phyloP scores from a whole-genome alignment of 495 filamentous ascomycete species.

The Hypoxylon trugodes region DNA sequence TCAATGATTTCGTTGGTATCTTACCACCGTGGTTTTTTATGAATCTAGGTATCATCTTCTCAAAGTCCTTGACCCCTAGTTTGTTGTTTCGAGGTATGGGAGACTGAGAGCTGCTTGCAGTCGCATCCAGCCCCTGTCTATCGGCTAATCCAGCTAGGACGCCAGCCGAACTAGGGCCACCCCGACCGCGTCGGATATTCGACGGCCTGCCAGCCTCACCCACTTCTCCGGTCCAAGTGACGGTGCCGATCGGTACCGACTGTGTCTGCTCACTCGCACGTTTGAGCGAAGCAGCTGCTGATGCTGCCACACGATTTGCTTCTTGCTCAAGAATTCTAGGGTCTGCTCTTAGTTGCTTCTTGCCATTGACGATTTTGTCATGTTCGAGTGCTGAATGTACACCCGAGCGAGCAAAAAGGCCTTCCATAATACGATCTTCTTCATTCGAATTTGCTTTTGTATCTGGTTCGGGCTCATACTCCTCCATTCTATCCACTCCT shows the following conservation, averaged over 20 bases:
- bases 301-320: conserved; percentile 78
- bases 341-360: conserved; percentile 70
- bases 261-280: conserved; percentile 75
- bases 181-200: conserved; percentile 48
- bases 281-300: conserved; percentile 77
- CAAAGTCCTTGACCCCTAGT: conserved; percentile 63
- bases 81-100: conserved; percentile 36
- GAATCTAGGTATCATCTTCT: conserved; percentile 77
- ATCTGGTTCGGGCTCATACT: conserved; percentile 49
- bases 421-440: conserved; percentile 79
- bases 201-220: conserved; percentile 72
- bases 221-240: conserved; percentile 91
- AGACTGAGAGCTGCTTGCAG: conserved; percentile 46
- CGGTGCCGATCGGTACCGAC: conserved; percentile 77
- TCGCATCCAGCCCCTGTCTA: conserved; percentile 56
- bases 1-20: conserved; percentile 76
- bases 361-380: conserved; percentile 80
- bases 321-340: conserved; percentile 79
- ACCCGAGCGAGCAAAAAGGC: conserved; percentile 83
- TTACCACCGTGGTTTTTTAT: conserved; percentile 74
- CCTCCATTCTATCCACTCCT: conserved; percentile 50
- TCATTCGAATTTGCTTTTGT: conserved; percentile 44
- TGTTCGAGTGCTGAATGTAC: conserved; percentile 89
- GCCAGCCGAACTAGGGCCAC: conserved; percentile 60
- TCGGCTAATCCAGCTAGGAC: conserved; percentile 68